Percentiles rank a stretch among this genome's conserved stretches.
These are phyloP conservation scores for Septoria petroselini DNA, from an alignment of 2,329 filamentous ascomycete genomes.

Conservation along the genomic window DNA sequence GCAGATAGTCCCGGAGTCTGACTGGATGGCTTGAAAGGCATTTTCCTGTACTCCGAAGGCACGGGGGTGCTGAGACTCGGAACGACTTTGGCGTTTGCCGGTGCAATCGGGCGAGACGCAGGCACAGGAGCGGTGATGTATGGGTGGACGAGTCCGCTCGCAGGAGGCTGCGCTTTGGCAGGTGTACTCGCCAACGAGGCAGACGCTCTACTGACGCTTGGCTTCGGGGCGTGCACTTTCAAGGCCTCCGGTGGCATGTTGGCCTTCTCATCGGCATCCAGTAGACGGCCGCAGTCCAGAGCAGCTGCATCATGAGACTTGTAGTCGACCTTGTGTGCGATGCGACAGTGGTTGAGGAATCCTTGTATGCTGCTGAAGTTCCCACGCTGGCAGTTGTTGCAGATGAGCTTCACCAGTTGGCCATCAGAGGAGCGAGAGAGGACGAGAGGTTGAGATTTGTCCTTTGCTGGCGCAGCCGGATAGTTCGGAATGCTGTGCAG, in stretches of 20 bases:
- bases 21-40: slow-evolving; percentile 40
- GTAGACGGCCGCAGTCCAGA: slow-evolving; percentile 76
- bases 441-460: slow-evolving; percentile 68
- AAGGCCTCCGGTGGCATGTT: slow-evolving; percentile 33
- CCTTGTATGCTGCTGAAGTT: slow-evolving; percentile 96
- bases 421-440: slow-evolving; percentile 80
- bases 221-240: slow-evolving; percentile 20
- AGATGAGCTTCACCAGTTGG: slow-evolving; percentile 83
- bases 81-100: slow-evolving; percentile 20
- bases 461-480: slow-evolving; percentile 71
- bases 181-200: slow-evolving; percentile 23
- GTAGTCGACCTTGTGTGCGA: slow-evolving; percentile 88
- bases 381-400: slow-evolving; percentile 77
- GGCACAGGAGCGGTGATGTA: slow-evolving; percentile 28
- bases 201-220: slow-evolving; percentile 17
- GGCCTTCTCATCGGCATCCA: slow-evolving; percentile 63
- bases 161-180: slow-evolving; percentile 17
- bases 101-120: slow-evolving; percentile 18
- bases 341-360: slow-evolving; percentile 99
- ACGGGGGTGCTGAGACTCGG: slow-evolving; percentile 7
- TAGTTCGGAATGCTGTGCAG: slow-evolving; percentile 57
- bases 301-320: slow-evolving; percentile 96
- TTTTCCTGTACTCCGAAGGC: slow-evolving; percentile 7
- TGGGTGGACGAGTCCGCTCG: slow-evolving; percentile 32
- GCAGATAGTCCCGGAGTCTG: slow-evolving; percentile 45